Percentiles rank a stretch among this genome's conserved stretches.
phyloP scores from a whole-genome alignment of 108 stramenopile species.

The Fistulifera solaris region DNA sequence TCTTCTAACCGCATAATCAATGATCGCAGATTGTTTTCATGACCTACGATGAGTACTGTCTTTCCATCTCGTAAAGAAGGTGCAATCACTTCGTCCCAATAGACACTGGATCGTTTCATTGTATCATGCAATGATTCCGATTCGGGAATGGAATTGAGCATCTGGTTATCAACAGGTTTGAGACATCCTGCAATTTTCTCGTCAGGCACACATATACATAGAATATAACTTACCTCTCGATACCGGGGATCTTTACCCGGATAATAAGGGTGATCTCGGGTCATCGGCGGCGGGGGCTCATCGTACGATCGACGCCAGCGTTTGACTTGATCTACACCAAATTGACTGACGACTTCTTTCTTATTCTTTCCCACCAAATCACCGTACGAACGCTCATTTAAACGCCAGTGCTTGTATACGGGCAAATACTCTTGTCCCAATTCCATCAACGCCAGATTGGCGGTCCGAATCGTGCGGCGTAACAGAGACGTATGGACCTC shows the following conservation, averaged over 20 bases:
- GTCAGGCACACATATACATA: neutral
- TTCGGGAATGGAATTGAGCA: conserved; percentile 52
- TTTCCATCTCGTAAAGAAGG: conserved; percentile 79
- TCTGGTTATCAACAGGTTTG: conserved; percentile 17
- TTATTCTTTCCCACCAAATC: conserved; percentile 87
- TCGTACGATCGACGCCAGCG: conserved; percentile 86
- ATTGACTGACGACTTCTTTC: conserved; percentile 81
- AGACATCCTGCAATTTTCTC: neutral
- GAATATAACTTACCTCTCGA: conserved; percentile 35
- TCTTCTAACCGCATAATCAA: conserved; percentile 90
- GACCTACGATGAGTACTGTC: conserved; percentile 89
- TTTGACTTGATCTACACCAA: conserved; percentile 73
- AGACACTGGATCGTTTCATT: conserved; percentile 67
- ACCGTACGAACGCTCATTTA: conserved; percentile 91
- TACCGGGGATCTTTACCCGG: conserved; percentile 78
- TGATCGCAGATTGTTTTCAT: conserved; percentile 93
- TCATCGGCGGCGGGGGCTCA: conserved; percentile 83
- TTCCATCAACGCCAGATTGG: conserved; percentile 77
- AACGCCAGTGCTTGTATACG: conserved; percentile 76
- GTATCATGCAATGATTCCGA: conserved; percentile 83
- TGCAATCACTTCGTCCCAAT: conserved; percentile 84
- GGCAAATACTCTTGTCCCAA: conserved; percentile 89
- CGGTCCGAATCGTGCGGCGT: conserved; percentile 75
- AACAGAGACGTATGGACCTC: conserved; percentile 81
- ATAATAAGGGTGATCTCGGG: conserved; percentile 58